Conservation (phyloP, 495 filamentous ascomycete species). For the Aspergillus homomorphus region DNA sequence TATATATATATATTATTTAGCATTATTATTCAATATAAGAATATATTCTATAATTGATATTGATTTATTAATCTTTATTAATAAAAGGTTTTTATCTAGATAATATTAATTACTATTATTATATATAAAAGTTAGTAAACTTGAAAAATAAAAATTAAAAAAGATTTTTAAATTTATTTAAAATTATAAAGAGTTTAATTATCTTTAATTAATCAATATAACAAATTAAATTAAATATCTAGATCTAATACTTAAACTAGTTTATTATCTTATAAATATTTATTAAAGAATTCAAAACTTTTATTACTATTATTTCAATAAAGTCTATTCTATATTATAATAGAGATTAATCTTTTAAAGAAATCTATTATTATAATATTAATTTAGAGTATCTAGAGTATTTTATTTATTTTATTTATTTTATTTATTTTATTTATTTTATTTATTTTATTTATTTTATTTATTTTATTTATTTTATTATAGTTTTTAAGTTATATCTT, state of each 20-base stretch:
- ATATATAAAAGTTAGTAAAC: not conserved
- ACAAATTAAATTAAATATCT: conserved; percentile 1
- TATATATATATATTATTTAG: not conserved
- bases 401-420: not conserved
- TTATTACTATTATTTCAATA: conserved; percentile 1
- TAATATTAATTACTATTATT: not conserved
- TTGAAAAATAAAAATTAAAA: conserved; percentile 1
- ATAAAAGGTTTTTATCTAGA: not conserved
- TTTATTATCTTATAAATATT: conserved; percentile 2
- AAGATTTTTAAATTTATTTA: not conserved
- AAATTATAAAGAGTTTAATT: conserved; percentile 1
- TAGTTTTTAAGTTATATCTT: not conserved
- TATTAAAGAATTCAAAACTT: not conserved
- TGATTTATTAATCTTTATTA: not conserved
- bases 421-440: not conserved
- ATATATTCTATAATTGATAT: not conserved
- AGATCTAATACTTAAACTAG: not conserved
- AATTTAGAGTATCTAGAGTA: not conserved
- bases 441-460: not conserved
- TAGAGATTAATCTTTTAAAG: not conserved
- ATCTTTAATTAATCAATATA: not conserved
- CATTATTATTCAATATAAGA: not conserved
- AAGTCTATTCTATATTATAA: too few relatives aligned
- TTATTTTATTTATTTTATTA: not conserved
- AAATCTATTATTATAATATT: not conserved